These are phyloP conservation scores for Tulasnella sp. DNA, from an alignment of 768 basidiomycete species.

Conservation along the genomic window DNA sequence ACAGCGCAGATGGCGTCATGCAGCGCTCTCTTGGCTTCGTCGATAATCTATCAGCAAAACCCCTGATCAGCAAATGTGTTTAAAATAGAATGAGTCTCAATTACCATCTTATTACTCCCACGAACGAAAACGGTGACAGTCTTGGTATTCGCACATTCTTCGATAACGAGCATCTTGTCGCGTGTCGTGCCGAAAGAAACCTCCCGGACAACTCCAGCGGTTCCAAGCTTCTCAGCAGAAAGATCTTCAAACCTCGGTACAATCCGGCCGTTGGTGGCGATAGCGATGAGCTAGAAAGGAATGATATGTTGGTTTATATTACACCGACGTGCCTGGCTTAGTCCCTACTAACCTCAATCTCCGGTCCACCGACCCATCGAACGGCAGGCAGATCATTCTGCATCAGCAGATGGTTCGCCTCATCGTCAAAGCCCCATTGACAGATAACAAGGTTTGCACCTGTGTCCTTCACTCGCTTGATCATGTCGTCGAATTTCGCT, in stretches of 20 bases:
- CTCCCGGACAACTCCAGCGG: constrained; percentile 88
- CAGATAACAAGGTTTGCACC: constrained; percentile 98
- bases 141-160: constrained; percentile 93
- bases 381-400: constrained; percentile 96
- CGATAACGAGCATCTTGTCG: constrained; percentile 99
- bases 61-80: no score
- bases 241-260: constrained; percentile 98
- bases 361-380: constrained; percentile 98
- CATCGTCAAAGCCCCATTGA: constrained; percentile 99
- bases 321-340: constrained; percentile 4
- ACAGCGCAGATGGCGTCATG: no score
- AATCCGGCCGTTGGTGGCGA: constrained; percentile 95
- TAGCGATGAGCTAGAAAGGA: constrained; percentile 78
- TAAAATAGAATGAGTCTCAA: constrained; percentile 7
- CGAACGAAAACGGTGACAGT: constrained; percentile 97
- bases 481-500: constrained; percentile 95
- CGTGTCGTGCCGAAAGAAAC: constrained; percentile 93
- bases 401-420: constrained; percentile 96
- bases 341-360: constrained; percentile 68
- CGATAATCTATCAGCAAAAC: no score
- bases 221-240: constrained; percentile 78
- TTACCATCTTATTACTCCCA: constrained; percentile 97
- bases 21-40: no score
- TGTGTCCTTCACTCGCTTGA: constrained; percentile 87
- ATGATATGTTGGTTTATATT: neutral